These are phyloP conservation scores for Taphrina confusa DNA, from an alignment of 1,139 yeast genomes.

Conservation along the genomic window DNA sequence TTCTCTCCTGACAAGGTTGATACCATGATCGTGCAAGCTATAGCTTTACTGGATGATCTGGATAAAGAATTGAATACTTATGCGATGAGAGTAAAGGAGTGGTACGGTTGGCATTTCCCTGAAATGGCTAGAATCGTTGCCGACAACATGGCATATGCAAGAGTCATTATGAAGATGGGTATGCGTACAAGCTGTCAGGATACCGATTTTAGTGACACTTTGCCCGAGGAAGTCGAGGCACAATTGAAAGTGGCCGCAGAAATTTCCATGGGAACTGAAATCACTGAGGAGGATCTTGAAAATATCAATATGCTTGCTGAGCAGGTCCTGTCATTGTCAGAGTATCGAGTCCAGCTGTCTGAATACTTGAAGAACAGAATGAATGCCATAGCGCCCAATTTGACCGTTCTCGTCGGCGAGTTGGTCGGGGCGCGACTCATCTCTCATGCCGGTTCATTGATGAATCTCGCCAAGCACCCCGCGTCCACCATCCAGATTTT, in stretches of 20 bases:
- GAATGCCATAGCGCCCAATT: constrained; percentile 97
- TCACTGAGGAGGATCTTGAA: constrained; percentile 87
- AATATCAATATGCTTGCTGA: constrained; percentile 89
- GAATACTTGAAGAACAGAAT: constrained; percentile 89
- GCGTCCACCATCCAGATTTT: constrained; percentile 97
- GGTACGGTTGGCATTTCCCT: constrained; percentile 99
- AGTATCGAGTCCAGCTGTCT: constrained; percentile 84
- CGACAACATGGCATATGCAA: constrained; percentile 87
- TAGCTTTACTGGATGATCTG: constrained; percentile 91
- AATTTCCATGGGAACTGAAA: constrained; percentile 98
- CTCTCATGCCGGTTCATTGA: constrained; percentile 96
- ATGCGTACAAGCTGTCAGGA: constrained; percentile 86
- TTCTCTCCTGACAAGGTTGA: constrained; percentile 97
- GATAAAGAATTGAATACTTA: constrained; percentile 97
- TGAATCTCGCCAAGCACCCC: constrained; percentile 94
- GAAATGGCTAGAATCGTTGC: constrained; percentile 94
- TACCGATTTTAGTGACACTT: constrained; percentile 83
- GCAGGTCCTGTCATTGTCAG: constrained; percentile 89
- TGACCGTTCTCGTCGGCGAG: constrained; percentile 95
- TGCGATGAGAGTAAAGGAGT: constrained; percentile 98
- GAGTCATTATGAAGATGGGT: constrained; percentile 92
- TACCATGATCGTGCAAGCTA: constrained; percentile 97
- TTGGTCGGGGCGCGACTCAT: constrained; percentile 97
- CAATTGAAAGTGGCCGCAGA: constrained; percentile 64
- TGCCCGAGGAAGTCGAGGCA: constrained; percentile 90